Evolutionary conservation across 306 rosid species (phyloP), one percentile per base, ranked within the genome.

Genomic region (Purshia tridentata): DNA sequence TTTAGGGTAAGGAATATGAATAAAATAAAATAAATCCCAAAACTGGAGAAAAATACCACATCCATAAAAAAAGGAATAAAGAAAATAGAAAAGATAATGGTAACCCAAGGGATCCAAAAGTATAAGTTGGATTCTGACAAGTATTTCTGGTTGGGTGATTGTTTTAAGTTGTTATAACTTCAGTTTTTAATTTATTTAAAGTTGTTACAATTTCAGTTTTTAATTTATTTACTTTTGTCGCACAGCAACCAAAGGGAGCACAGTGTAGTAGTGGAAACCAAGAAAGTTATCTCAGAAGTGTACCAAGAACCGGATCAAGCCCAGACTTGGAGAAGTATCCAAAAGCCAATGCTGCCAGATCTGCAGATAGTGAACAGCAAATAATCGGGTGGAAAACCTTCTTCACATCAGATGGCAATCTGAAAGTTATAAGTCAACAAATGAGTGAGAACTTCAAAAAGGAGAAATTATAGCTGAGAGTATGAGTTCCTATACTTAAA

Each of bases 311-410:
- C 77, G 98, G 90, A 76, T 94, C 97, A 59, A 91, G 81, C 57
- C 98, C 95, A 51, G 86, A 85, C 72, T 77, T 82, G 68, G 98
- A 91, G 68, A 94, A 23, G 77, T 85, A 86, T 42, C 91, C 97
- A 65, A 77, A 94, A 73, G 95, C 91, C 46, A 79, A 76, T 62
- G 98, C 98, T 75, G 91, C 75, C 63, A 94, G 65, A 67, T 80
- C 98, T n/a, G 98, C 94, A 49, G 96, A 89, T 44, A 83, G 70
- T 14, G 98, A 84, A 75, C 98, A 94, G 79, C 96, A 91, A 75
- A 94, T 83, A 68, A 94, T 94, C 52, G 97, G 98, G 86, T 94
- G 98, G 77, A 94, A 94, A 76, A 91, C 90, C 65, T 81, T 91
- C 83, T 86, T 94, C 81, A 91, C 82, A 46, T 6, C 73, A 60